These are phyloP conservation scores for Pythium pyrilobum DNA, from an alignment of 352 stramenopile genomes.

Conservation along the genomic window DNA sequence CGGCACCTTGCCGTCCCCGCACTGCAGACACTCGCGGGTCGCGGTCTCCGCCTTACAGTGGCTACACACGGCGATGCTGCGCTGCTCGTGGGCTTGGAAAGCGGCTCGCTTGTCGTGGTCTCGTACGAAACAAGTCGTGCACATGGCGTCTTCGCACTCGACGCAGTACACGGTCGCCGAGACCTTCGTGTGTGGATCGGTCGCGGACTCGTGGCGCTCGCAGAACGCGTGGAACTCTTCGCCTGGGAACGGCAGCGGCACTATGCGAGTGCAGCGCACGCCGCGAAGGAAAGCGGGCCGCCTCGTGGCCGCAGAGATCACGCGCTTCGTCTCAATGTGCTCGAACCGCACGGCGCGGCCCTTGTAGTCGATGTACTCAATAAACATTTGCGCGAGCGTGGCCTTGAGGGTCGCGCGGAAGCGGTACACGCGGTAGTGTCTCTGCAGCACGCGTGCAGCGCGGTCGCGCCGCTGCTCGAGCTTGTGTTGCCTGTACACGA, in stretches of 20 bases:
- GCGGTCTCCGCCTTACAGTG: constrained; percentile 53
- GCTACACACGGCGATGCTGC: constrained; percentile 36
- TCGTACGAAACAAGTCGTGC: constrained; percentile 46
- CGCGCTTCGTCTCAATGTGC: constrained; percentile 34
- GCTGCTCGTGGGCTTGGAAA: constrained; percentile 36
- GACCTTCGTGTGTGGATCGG: constrained; percentile 14
- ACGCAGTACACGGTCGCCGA: constrained; percentile 54
- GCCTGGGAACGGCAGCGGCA: constrained; percentile 59
- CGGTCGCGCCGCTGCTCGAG: constrained; percentile 19
- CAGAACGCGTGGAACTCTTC: constrained; percentile 69
- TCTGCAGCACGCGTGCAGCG: constrained; percentile 29
- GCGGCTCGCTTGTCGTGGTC: constrained; percentile 48
- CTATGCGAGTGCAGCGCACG: constrained; percentile 36
- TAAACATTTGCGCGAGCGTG: constrained; percentile 48
- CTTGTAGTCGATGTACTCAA: constrained; percentile 53
- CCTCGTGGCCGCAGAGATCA: constrained; percentile 16
- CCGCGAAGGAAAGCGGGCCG: constrained; percentile 51
- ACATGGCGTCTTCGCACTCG: constrained; percentile 72
- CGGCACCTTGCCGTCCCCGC: constrained; percentile 53
- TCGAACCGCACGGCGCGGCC: constrained; percentile 35
- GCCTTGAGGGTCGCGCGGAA: constrained; percentile 39
- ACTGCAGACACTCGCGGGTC: constrained; percentile 58
- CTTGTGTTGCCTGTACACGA: constrained; percentile 32
- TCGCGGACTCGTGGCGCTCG: constrained; percentile 53
- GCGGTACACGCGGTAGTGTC: constrained; percentile 41